A percentile compares a stretch with the other conserved stretches of the same genome.
Conservation (phyloP, 106 monocot genomes). For the Triglochin maritima region DNA sequence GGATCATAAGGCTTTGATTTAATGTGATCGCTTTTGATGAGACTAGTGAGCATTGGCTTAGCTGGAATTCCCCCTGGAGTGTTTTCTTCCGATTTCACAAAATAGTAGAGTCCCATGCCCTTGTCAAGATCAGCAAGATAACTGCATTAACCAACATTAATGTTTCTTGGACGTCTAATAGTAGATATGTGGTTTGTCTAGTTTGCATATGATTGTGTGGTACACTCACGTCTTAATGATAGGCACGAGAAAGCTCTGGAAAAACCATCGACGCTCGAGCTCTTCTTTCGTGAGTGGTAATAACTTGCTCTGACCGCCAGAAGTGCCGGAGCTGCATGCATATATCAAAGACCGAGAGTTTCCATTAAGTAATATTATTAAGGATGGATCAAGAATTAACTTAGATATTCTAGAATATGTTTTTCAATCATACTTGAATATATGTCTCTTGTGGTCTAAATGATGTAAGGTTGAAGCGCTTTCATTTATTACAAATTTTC, state of each 20-base stretch:
- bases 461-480: no score
- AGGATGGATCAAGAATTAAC: no score
- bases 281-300: conserved; percentile 58
- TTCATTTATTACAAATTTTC: no score
- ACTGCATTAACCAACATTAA: conserved; percentile 9
- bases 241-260: conserved; percentile 68
- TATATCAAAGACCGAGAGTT: neutral
- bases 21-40: conserved; percentile 65
- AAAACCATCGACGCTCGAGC: conserved; percentile 37
- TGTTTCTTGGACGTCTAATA: neutral
- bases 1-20: conserved; percentile 39
- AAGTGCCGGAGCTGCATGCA: conserved; percentile 44
- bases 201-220: neutral
- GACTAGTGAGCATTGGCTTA: conserved; percentile 60
- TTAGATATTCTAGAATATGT: no score
- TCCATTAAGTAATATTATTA: neutral
- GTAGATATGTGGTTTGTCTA: neutral
- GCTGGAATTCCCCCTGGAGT: conserved; percentile 58
- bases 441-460: no score
- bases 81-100: conserved; percentile 55
- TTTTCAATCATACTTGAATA: no score
- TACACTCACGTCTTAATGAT: conserved; percentile 52
- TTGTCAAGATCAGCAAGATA: conserved; percentile 52
- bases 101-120: conserved; percentile 65
- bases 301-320: conserved; percentile 58